phyloP scores from a whole-genome alignment of 176 grass and related monocot genomes.

The Ananas comosus region DNA sequence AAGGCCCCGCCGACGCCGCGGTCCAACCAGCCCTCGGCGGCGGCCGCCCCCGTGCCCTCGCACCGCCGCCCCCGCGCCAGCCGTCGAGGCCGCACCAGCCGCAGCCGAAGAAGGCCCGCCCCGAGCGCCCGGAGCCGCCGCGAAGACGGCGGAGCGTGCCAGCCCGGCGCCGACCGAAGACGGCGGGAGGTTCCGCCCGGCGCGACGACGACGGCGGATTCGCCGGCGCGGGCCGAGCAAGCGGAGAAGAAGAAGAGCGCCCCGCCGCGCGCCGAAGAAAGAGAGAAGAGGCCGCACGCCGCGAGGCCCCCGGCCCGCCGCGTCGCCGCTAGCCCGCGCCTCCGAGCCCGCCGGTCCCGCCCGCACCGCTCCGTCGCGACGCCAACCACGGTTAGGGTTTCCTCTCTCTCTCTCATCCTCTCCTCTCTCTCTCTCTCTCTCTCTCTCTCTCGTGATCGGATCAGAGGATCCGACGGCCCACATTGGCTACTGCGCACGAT shows the following conservation, averaged over 20 bases:
- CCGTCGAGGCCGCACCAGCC: too few relatives aligned
- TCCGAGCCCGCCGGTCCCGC: conserved; percentile 22
- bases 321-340: conserved; percentile 11
- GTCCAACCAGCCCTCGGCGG: too few relatives aligned
- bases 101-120: too few relatives aligned
- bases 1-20: too few relatives aligned
- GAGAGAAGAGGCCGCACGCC: conserved; percentile 48
- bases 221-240: conserved; percentile 35
- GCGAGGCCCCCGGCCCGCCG: conserved; percentile 31
- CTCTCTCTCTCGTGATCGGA: not conserved
- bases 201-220: conserved; percentile 23
- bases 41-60: too few relatives aligned
- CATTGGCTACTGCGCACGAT: not conserved
- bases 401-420: not conserved
- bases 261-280: conserved; percentile 12
- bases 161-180: conserved; percentile 34
- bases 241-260: conserved; percentile 48
- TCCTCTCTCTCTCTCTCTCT: not conserved
- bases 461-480: not conserved
- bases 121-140: too few relatives aligned
- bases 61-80: too few relatives aligned
- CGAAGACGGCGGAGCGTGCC: too few relatives aligned
- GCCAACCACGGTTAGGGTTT: conserved; percentile 31
- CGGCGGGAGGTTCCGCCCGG: not conserved
- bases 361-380: conserved; percentile 7